Evolutionary conservation across 2,329 filamentous ascomycete genomes (phyloP).

Genomic region (Claviceps sp.): DNA sequence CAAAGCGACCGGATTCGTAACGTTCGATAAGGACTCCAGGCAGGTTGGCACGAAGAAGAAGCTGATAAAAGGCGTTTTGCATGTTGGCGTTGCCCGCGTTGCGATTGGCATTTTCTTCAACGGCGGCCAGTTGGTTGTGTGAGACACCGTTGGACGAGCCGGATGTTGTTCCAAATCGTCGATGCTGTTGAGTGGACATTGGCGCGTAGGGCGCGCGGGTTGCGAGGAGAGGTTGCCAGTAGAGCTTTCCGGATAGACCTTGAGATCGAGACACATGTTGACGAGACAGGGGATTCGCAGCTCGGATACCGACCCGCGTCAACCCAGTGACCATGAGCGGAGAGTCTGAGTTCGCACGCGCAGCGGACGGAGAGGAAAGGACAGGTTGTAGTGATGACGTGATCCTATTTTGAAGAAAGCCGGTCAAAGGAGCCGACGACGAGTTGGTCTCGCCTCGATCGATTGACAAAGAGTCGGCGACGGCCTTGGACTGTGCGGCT

Average conservation of each 20-base stretch:
- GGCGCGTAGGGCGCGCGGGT: constrained; percentile 8
- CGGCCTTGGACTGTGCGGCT: constrained; percentile 4
- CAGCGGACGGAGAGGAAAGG: not conserved
- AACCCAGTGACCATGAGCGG: constrained; percentile 13
- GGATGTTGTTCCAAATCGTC: constrained; percentile 19
- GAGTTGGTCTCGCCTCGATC: constrained; percentile 7
- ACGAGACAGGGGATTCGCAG: constrained; percentile 16
- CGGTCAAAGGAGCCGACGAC: constrained; percentile 12
- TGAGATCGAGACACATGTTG: constrained; percentile 13
- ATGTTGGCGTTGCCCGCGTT: constrained; percentile 77
- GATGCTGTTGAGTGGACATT: constrained; percentile 12
- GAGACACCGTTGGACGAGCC: constrained; percentile 36
- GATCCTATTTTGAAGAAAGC: constrained; percentile 15
- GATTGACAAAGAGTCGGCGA: constrained; percentile 1
- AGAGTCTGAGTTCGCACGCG: constrained; percentile 7
- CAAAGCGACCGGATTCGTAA: constrained; percentile 76
- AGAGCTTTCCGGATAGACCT: constrained; percentile 5
- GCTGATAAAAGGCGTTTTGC: constrained; percentile 89
- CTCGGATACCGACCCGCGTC: constrained; percentile 17
- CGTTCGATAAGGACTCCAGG: constrained; percentile 84
- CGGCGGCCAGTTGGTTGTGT: constrained; percentile 60
- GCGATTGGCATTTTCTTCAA: constrained; percentile 86
- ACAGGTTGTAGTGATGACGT: not conserved
- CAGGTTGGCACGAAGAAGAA: constrained; percentile 83
- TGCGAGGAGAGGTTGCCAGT: constrained; percentile 9